Base-by-base conservation (phyloP, 495 filamentous ascomycete species). In the Aspergillus conjunctus region DNA sequence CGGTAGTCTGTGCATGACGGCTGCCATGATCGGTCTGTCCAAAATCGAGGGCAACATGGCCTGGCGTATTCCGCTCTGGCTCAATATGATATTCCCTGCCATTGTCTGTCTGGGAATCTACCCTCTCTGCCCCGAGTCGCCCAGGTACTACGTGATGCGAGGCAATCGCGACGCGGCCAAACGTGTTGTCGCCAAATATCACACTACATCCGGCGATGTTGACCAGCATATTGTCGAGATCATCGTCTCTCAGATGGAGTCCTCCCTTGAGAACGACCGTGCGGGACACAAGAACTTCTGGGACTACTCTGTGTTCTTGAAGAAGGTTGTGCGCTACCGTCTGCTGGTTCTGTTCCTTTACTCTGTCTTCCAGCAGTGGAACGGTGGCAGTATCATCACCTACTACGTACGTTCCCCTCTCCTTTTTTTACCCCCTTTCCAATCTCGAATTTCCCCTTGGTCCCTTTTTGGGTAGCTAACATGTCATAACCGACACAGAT, bases 321-420 rank as follows among this genome's bases (percentile, higher is more conserved):
- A 66, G 20, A 68, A 69, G 55, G 56, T 62, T 12, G 72, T 71
- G 39, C 68, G 69, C 20, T 78, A 65, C 54, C 68, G 77, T 45
- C 54, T 77, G n/a, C 54, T 77, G 14, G 71, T 76, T 10, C 52
- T 78, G 17, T 51, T 71, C 22, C 65, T 78, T 15, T 79, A 78
- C 65, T 77, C 74, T 0, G 45, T 77, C 34, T 79, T 79, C 59
- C 77, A 79, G 52, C 71, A 76, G 56, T 78, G 77, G 77, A 78
- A 78, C 57, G 74, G 77, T 11, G 74, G 77, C 18, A 65, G 73
- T 20, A 79, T 78, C 20, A 78, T 79, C 43, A 71, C 68, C 11
- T 74, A 77, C 50, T 76, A 74, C 51, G 73, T 74, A 45, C 62
- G 68, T 46, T 46, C 17, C 17, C 18, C 18, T 20, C 20, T 46